Base-by-base conservation (phyloP, 768 basidiomycete species). In the Pulveroboletus sp. region DNA sequence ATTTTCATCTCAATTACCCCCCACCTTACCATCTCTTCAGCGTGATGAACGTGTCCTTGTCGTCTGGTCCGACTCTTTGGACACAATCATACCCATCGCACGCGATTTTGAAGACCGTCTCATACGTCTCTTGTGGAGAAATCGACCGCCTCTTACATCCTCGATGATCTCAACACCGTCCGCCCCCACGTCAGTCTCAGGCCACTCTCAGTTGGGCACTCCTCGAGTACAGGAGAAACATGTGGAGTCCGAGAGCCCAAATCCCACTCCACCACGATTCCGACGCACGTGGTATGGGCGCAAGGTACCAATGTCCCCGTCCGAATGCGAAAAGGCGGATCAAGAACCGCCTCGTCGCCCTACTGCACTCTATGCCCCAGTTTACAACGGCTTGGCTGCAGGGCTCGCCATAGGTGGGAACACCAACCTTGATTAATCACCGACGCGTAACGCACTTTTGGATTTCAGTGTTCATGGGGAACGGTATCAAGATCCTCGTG, bases 41-140 rank as follows among this genome's bases (percentile, higher is more conserved):
- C 80, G 90, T 39, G 86, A 91, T 63, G 91, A 93, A 64, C 80
- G 87, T 33, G 86, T 88, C 16, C 76, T 94, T 46, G 79, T 93
- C 52, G 82, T 93, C 53, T 94, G 90, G 90, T 82, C 85, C 17
- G 87, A 91, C 62, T 77, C 80, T 1, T 75, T 92, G 38, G 87
- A 91, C 61, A 76, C 75, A 55, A 87, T 94, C 64, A 81, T 94
- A 48, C 64, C 64, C 19, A 61, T 56, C 21, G 66, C 66, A 16
- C 67, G 75, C 51, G 78, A 80, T 53, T 76, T 82, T 45, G 81
- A 82, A 54, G 75, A 79, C 50, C 71, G 77, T 43, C 76, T 82
- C 64, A 79, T 82, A 56, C 72, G 72, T 44, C 77, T 76, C 43
- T 66, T 82, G 9, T 82, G 81, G 81, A 67, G 74, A 37, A 73